Conservation (phyloP, 2,329 filamentous ascomycete species). For the Aureobasidium uvarum region DNA sequence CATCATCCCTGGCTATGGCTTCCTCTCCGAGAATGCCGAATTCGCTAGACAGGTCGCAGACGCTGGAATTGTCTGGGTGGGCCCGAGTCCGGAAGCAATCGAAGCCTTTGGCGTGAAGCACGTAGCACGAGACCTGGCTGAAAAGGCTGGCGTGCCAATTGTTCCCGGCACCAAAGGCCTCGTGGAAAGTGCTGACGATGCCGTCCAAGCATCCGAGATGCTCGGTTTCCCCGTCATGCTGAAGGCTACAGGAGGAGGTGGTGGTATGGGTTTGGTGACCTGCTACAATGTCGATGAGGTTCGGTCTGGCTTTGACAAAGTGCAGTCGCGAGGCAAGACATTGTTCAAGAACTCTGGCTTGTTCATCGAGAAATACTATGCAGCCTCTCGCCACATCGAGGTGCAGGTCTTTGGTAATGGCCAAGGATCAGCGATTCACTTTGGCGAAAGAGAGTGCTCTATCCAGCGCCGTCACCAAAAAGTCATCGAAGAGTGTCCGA, state of each 20-base stretch:
- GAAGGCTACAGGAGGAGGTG: constrained; percentile 62
- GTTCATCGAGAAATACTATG: constrained; percentile 80
- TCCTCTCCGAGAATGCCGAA: constrained; percentile 61
- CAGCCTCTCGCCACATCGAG: constrained; percentile 78
- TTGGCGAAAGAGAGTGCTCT: constrained; percentile 86
- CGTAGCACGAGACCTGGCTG: constrained; percentile 54
- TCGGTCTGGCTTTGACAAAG: constrained; percentile 56
- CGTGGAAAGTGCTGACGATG: constrained; percentile 50
- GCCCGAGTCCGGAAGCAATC: constrained; percentile 56
- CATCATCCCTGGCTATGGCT: constrained; percentile 66
- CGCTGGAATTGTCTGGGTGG: constrained; percentile 59
- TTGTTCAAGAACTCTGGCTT: constrained; percentile 83
- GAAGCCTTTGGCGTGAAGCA: constrained; percentile 60
- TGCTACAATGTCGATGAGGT: constrained; percentile 69
- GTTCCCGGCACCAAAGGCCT: constrained; percentile 55
- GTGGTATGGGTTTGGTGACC: constrained; percentile 81
- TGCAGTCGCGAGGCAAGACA: constrained; percentile 70
- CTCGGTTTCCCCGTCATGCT: constrained; percentile 54
- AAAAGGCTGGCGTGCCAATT: constrained; percentile 54
- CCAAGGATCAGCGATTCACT: constrained; percentile 72
- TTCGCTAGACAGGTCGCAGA: constrained; percentile 56
- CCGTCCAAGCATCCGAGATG: constrained; percentile 44
- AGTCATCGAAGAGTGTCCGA: constrained; percentile 84
- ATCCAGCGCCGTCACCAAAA: constrained; percentile 87
- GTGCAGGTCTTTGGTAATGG: constrained; percentile 88